Percentiles rank a stretch among this genome's conserved stretches.
Evolutionary conservation across 371 early-diverging fungal species (phyloP).

Genomic region (Actinomortierella ambigua): DNA sequence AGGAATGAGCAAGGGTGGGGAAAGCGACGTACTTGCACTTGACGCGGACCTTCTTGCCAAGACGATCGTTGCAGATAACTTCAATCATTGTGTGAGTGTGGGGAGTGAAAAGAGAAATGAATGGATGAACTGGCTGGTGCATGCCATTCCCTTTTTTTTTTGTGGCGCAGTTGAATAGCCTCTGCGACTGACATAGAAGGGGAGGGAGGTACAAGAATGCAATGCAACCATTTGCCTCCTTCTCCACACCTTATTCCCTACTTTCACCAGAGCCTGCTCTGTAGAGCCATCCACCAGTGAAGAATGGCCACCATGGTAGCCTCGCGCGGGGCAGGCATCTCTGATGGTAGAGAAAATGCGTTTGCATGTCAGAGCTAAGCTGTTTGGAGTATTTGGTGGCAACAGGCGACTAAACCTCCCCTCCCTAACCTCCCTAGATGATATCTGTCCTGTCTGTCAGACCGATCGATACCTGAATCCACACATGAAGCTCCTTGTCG

Average conservation of each 20-base stretch:
- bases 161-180: too few species aligned
- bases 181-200: too few species aligned
- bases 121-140: too few species aligned
- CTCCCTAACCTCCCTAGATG: slow-evolving; percentile 51
- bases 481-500: slow-evolving; percentile 89
- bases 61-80: slow-evolving; percentile 83
- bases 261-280: background rate
- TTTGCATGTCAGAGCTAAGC: background rate
- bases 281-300: background rate
- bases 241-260: background rate
- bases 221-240: background rate
- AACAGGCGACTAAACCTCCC: background rate
- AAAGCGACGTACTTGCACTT: slow-evolving; percentile 76
- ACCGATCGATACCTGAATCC: slow-evolving; percentile 95
- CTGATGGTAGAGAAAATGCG: slow-evolving; percentile 14
- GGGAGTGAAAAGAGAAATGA: background rate
- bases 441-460: slow-evolving; percentile 95
- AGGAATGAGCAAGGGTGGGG: background rate
- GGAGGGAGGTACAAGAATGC: background rate
- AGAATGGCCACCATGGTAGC: slow-evolving; percentile 1
- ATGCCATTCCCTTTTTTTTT: too few species aligned
- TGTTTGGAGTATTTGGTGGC: slow-evolving; percentile 12
- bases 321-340: background rate
- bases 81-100: slow-evolving; percentile 59
- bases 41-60: slow-evolving; percentile 93